phyloP scores from a whole-genome alignment of 2,329 filamentous ascomycete species.

The Trichocomaceae sp. region DNA sequence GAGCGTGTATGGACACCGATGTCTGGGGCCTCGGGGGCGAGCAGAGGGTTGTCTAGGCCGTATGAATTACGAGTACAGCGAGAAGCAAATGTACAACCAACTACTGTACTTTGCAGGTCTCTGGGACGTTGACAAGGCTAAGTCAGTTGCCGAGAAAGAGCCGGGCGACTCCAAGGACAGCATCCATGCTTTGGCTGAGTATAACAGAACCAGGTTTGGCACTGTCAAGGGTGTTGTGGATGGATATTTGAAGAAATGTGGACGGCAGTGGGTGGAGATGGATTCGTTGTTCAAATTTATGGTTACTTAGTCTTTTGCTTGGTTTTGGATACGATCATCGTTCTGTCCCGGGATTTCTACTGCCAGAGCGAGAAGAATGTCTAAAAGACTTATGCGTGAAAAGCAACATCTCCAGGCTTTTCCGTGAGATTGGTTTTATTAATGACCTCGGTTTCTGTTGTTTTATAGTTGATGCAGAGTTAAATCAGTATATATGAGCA shows the following conservation, averaged over 20 bases:
- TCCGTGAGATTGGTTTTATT: not conserved
- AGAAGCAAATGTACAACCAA: constrained; percentile 93
- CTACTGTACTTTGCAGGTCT: constrained; percentile 76
- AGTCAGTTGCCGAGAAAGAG: constrained; percentile 46
- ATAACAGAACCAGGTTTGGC: constrained; percentile 73
- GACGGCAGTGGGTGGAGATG: constrained; percentile 90
- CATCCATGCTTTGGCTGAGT: constrained; percentile 65
- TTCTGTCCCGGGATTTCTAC: too few relatives aligned
- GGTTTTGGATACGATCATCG: too few relatives aligned
- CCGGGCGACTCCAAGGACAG: constrained; percentile 53
- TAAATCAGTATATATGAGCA: too few relatives aligned
- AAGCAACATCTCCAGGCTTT: too few relatives aligned
- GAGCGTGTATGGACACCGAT: constrained; percentile 84
- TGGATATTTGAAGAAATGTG: constrained; percentile 80
- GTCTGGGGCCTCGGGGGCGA: constrained; percentile 77
- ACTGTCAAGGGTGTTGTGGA: constrained; percentile 73
- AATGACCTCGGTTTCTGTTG: not conserved
- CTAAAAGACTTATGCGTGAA: too few relatives aligned
- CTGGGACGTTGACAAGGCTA: constrained; percentile 84
- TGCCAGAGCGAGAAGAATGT: too few relatives aligned
- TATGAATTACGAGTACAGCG: constrained; percentile 81
- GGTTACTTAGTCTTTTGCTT: constrained; percentile 1
- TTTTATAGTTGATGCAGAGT: not conserved
- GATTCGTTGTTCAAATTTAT: constrained; percentile 66
- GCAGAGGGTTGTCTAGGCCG: constrained; percentile 76